A percentile compares a stretch with the other conserved stretches of the same genome.
Evolutionary conservation across 129 eudicot species (phyloP).

Genomic region (Oenanthe sinensis): DNA sequence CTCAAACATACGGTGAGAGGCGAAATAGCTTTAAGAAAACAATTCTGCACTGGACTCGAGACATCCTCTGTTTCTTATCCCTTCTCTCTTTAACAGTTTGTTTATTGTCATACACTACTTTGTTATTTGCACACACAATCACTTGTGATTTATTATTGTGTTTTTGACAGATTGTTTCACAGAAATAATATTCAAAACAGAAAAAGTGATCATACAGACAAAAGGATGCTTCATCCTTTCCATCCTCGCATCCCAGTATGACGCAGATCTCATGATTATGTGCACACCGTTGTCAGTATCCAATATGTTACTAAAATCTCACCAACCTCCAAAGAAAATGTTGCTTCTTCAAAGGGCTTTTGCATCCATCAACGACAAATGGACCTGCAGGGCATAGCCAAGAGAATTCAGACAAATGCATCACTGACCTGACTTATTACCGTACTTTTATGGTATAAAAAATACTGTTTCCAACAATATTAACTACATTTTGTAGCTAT

Average conservation of each 20-base stretch:
- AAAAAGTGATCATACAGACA: no score
- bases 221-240: not conserved
- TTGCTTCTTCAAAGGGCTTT: conserved; percentile 44
- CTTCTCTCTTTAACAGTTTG: no score
- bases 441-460: not conserved
- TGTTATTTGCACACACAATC: no score
- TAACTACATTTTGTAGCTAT: not conserved
- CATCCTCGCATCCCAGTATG: not conserved
- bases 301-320: conserved; percentile 36
- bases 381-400: conserved; percentile 16
- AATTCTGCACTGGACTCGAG: no score
- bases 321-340: conserved; percentile 31
- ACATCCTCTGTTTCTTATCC: no score
- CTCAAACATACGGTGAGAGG: no score
- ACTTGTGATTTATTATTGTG: no score
- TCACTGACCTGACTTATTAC: not conserved
- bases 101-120: no score
- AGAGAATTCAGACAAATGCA: not conserved
- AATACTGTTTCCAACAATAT: not conserved
- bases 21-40: no score
- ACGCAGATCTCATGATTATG: conserved; percentile 36
- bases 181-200: no score
- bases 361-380: conserved; percentile 38
- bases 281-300: conserved; percentile 40
- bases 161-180: no score